A percentile compares a stretch with the other conserved stretches of the same genome.
These are phyloP conservation scores for Fusarium citri DNA, from an alignment of 2,329 filamentous ascomycete species.

Conservation along the genomic window DNA sequence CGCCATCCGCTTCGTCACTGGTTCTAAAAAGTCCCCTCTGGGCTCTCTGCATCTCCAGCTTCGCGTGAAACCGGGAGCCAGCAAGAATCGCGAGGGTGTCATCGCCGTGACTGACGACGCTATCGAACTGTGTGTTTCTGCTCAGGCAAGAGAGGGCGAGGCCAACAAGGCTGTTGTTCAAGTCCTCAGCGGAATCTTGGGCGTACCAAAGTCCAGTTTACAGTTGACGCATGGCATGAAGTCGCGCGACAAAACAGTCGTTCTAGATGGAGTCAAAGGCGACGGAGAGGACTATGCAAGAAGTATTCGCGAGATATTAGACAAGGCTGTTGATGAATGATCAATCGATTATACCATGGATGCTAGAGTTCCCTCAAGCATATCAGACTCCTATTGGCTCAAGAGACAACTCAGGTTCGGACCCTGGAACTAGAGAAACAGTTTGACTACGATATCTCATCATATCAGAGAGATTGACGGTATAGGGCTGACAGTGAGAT, in stretches of 20 bases:
- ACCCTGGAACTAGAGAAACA: neutral
- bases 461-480: neutral
- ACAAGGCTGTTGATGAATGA: slow-evolving; percentile 42
- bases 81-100: slow-evolving; percentile 71
- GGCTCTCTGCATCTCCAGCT: slow-evolving; percentile 70
- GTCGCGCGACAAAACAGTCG: slow-evolving; percentile 72
- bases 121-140: slow-evolving; percentile 74
- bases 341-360: neutral
- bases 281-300: slow-evolving; percentile 48
- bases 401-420: neutral
- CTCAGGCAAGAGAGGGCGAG: slow-evolving; percentile 73
- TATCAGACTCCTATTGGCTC: slow-evolving; percentile 21
- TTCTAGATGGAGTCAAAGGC: slow-evolving; percentile 52
- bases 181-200: slow-evolving; percentile 70
- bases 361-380: neutral
- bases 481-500: neutral
- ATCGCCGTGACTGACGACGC: slow-evolving; percentile 64
- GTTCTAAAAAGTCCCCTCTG: slow-evolving; percentile 58
- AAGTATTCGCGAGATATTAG: slow-evolving; percentile 46
- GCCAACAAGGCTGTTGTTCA: slow-evolving; percentile 75
- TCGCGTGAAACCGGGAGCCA: slow-evolving; percentile 74
- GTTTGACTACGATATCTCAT: neutral
- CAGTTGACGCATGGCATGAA: slow-evolving; percentile 72
- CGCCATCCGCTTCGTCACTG: slow-evolving; percentile 61
- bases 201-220: slow-evolving; percentile 72